Evolutionary conservation across 805 yeast genomes (phyloP), one percentile per base, ranked within the genome.

Genomic region (Candida boleticola): DNA sequence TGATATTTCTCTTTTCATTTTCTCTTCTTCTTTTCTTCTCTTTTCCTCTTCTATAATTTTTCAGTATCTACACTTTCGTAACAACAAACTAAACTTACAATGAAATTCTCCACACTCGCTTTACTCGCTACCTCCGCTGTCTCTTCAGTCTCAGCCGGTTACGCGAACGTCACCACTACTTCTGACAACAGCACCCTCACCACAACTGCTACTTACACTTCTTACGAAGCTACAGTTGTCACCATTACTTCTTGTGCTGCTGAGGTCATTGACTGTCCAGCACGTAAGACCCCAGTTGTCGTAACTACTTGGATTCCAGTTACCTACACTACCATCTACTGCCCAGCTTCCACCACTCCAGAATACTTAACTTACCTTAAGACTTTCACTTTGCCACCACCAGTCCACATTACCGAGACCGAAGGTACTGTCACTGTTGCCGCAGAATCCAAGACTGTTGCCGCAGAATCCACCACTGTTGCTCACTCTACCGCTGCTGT

Each of bases 71-170:
- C n/a, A n/a, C n/a, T n/a, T n/a, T n/a, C n/a, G n/a, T n/a, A n/a
- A n/a, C n/a, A n/a, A n/a, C n/a, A n/a, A n/a, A n/a, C n/a, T n/a
- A n/a, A n/a, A n/a, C n/a, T 29, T n/a, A n/a, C 5, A 31, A 31
- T 31, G 35, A 31, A 31, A 19, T 31, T 17, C 18, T 14, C 35
- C 6, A 31, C 35, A 31, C 22, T 31, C 35, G 55, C 74, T 72
- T 39, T 64, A 68, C 56, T 37, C 57, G 63, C 37, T 11, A 9
- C 27, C 20, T 29, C 40, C 7, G 25, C 32, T 37, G 14, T n/a
- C 3, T 30, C 39, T 16, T 57, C 66, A 34, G 49, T 42, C 41
- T 43, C 55, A 26, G 46, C 50, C 41, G 44, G 50, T 5, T 39
- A 25, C 27, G 6, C 18, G 11, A 38, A 29, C 16, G 21, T 25